Evolutionary conservation across 2,329 filamentous ascomycete species (phyloP).

Genomic region (Macroventuria anomochaeta): DNA sequence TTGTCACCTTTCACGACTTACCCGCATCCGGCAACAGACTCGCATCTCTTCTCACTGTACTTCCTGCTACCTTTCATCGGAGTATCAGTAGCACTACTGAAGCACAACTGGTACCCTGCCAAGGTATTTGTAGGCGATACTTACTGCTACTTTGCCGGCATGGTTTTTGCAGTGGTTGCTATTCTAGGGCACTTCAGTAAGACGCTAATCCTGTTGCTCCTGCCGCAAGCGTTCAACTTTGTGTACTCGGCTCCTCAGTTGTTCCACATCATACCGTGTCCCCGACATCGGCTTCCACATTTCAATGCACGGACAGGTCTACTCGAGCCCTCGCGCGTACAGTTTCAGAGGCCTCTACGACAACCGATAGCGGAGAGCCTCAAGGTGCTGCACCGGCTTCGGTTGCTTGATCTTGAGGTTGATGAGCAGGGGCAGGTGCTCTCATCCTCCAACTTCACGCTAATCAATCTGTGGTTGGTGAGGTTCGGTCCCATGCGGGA

Average conservation of each 20-base stretch:
- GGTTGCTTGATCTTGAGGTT: slow-evolving; percentile 70
- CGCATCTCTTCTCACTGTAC: slow-evolving; percentile 94
- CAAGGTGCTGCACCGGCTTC: slow-evolving; percentile 71
- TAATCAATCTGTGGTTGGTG: slow-evolving; percentile 95
- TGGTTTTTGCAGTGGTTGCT: slow-evolving; percentile 97
- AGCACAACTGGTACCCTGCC: slow-evolving; percentile 95
- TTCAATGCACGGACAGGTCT: slow-evolving; percentile 87
- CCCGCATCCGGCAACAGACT: slow-evolving; percentile 92
- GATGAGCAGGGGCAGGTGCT: slow-evolving; percentile 73
- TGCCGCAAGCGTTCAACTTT: slow-evolving; percentile 97
- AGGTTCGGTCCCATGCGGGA: slow-evolving; percentile 93
- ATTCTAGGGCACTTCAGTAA: slow-evolving; percentile 99
- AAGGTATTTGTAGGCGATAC: slow-evolving; percentile 97
- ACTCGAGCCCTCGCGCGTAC: slow-evolving; percentile 83
- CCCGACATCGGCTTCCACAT: slow-evolving; percentile 85
- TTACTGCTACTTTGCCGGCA: slow-evolving; percentile 99
- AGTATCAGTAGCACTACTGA: slow-evolving; percentile 83
- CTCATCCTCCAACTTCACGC: slow-evolving; percentile 87
- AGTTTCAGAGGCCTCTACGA: slow-evolving; percentile 73
- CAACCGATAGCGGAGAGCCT: slow-evolving; percentile 68
- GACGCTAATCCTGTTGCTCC: slow-evolving; percentile 85
- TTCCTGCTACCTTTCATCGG: slow-evolving; percentile 93
- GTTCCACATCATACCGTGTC: slow-evolving; percentile 88
- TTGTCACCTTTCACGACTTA: slow-evolving; percentile 74
- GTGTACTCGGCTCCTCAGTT: slow-evolving; percentile 91